These are phyloP conservation scores for Phaeotremella fagi DNA, from an alignment of 768 basidiomycete species.

Conservation along the genomic window DNA sequence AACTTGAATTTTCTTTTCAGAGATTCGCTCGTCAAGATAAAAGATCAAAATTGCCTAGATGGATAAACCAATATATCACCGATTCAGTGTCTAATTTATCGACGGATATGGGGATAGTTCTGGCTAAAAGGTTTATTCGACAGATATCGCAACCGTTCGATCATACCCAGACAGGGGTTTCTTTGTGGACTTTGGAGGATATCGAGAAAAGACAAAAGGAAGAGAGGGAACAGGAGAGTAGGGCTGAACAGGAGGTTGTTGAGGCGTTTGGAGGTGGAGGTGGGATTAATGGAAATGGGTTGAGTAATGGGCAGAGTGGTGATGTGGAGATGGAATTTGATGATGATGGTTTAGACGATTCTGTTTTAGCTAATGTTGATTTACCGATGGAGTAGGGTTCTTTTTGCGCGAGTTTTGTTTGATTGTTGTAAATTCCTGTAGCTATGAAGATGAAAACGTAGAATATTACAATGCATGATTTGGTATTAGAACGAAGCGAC, in stretches of 20 bases:
- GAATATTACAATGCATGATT: neutral
- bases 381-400: conserved; percentile 15
- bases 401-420: neutral
- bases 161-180: conserved; percentile 90
- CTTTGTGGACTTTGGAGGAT: conserved; percentile 91
- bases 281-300: conserved; percentile 7
- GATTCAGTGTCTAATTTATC: conserved; percentile 95
- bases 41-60: conserved; percentile 89
- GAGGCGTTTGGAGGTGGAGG: conserved; percentile 14
- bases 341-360: conserved; percentile 20
- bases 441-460: too few relatives aligned
- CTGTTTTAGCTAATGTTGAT: conserved; percentile 19
- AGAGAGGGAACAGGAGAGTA: conserved; percentile 61
- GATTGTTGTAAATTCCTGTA: conserved; percentile 1
- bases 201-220: conserved; percentile 78
- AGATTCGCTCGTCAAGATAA: conserved; percentile 47
- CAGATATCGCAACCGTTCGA: conserved; percentile 98
- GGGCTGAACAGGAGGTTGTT: conserved; percentile 51
- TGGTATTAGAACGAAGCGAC: conserved; percentile 27
- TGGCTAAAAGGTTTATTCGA: conserved; percentile 94
- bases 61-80: conserved; percentile 99
- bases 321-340: conserved; percentile 24
- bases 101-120: conserved; percentile 91
- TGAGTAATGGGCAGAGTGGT: conserved; percentile 5
- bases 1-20: conserved; percentile 13